phyloP scores from a whole-genome alignment of 2,329 filamentous ascomycete genomes.

The Pestalotiopsis sp. region DNA sequence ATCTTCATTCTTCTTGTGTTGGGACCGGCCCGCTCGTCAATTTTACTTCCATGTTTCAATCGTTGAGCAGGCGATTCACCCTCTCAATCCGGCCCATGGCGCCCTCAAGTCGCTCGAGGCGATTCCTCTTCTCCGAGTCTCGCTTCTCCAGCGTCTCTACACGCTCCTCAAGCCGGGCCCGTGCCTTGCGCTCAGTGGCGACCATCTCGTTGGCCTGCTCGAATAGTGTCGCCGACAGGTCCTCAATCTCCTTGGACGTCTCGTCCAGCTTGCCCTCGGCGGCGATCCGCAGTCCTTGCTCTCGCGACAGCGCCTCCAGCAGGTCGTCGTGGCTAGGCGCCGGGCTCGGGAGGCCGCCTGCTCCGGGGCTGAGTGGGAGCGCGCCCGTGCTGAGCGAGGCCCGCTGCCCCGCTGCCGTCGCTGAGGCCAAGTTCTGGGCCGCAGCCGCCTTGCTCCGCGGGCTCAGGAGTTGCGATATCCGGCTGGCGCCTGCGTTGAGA shows the following conservation, averaged over 20 bases:
- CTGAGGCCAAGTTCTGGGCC: slow-evolving; percentile 21
- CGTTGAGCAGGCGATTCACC: slow-evolving; percentile 63
- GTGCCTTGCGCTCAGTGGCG: slow-evolving; percentile 70
- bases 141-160: slow-evolving; percentile 70
- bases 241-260: slow-evolving; percentile 75
- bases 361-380: slow-evolving; percentile 19
- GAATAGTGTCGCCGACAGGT: slow-evolving; percentile 75
- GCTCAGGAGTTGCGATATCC: slow-evolving; percentile 31
- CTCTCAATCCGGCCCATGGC: slow-evolving; percentile 73
- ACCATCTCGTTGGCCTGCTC: slow-evolving; percentile 90
- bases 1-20: background rate
- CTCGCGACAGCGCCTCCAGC: slow-evolving; percentile 65
- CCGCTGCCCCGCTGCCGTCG: slow-evolving; percentile 27
- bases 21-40: slow-evolving; percentile 24
- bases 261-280: slow-evolving; percentile 70
- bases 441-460: slow-evolving; percentile 30
- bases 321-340: slow-evolving; percentile 49
- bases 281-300: slow-evolving; percentile 66
- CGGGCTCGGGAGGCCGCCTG: slow-evolving; percentile 19
- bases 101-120: slow-evolving; percentile 72
- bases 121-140: slow-evolving; percentile 69
- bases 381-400: slow-evolving; percentile 27
- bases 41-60: slow-evolving; percentile 20
- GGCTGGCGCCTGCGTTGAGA: slow-evolving; percentile 27
- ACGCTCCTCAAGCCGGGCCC: slow-evolving; percentile 72